Evolutionary conservation across 345 rosid species (phyloP).

Genomic region (Draba incana): DNA sequence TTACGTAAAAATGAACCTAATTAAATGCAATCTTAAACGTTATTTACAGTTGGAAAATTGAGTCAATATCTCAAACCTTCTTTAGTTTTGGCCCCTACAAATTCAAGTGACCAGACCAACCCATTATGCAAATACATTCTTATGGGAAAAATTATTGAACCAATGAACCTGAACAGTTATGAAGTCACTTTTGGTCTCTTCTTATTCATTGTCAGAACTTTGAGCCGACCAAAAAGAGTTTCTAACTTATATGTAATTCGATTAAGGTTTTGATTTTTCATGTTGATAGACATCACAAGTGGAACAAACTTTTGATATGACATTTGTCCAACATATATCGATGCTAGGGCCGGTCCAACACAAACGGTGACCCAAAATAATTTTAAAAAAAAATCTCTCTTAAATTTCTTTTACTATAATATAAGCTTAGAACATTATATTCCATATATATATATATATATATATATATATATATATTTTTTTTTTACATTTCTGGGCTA

Average conservation of each 20-base stretch:
- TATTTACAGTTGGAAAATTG: background rate
- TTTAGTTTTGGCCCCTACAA: constrained; percentile 36
- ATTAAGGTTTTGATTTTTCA: constrained; percentile 6
- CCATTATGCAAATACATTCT: constrained; percentile 31
- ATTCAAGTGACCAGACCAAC: constrained; percentile 27
- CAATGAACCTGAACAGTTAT: background rate
- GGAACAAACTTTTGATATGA: constrained; percentile 8
- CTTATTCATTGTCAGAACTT: constrained; percentile 18
- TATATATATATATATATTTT: too few species aligned
- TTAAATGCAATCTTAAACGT: constrained; percentile 4
- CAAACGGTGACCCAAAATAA: too few species aligned
- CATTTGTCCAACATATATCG: constrained; percentile 7
- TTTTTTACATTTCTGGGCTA: too few species aligned
- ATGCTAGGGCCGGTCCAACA: background rate
- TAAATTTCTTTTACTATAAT: too few species aligned
- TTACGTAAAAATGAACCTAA: background rate
- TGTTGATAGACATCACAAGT: constrained; percentile 1
- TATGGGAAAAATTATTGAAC: constrained; percentile 32
- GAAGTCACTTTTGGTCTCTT: constrained; percentile 29
- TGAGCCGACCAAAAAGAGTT: constrained; percentile 27
- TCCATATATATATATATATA: too few species aligned
- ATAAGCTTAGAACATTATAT: too few species aligned
- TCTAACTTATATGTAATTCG: constrained; percentile 1
- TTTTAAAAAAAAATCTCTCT: too few species aligned
- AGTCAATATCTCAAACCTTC: constrained; percentile 17